phyloP scores from a whole-genome alignment of 306 rosid species.

The Notholithocarpus densiflorus region DNA sequence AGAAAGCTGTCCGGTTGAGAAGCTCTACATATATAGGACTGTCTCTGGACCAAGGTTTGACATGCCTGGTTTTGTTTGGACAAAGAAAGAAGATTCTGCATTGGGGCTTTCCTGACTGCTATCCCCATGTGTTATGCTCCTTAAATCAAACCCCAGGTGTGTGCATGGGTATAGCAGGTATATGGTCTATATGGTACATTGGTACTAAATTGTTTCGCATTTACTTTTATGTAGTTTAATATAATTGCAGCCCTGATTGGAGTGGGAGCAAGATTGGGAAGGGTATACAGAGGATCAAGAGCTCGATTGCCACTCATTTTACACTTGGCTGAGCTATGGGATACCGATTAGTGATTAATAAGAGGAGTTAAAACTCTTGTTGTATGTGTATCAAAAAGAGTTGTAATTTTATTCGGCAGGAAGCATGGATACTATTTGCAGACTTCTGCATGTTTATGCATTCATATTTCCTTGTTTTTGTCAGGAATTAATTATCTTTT shows the following conservation, averaged over 20 bases:
- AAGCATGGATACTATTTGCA: slow-evolving; percentile 39
- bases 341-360: slow-evolving; percentile 38
- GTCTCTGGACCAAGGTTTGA: slow-evolving; percentile 79
- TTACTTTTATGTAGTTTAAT: slow-evolving; percentile 33
- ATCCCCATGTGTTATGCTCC: background rate
- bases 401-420: slow-evolving; percentile 30
- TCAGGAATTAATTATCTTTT: slow-evolving; percentile 32
- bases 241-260: slow-evolving; percentile 48
- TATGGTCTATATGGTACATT: slow-evolving; percentile 31
- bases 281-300: slow-evolving; percentile 43
- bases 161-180: slow-evolving; percentile 42
- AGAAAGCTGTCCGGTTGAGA: slow-evolving; percentile 79
- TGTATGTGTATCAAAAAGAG: slow-evolving; percentile 37
- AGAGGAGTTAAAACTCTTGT: slow-evolving; percentile 33
- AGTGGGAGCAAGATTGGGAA: slow-evolving; percentile 42
- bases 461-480: slow-evolving; percentile 26
- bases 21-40: slow-evolving; percentile 78
- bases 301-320: slow-evolving; percentile 77
- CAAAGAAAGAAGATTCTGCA: slow-evolving; percentile 61
- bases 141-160: slow-evolving; percentile 1
- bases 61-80: slow-evolving; percentile 87
- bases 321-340: slow-evolving; percentile 72
- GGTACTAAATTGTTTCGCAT: slow-evolving; percentile 13
- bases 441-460: slow-evolving; percentile 42
- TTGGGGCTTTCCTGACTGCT: slow-evolving; percentile 43